Evolutionary conservation across 257 asterid species (phyloP).

Genomic region (Anisodus tanguticus): DNA sequence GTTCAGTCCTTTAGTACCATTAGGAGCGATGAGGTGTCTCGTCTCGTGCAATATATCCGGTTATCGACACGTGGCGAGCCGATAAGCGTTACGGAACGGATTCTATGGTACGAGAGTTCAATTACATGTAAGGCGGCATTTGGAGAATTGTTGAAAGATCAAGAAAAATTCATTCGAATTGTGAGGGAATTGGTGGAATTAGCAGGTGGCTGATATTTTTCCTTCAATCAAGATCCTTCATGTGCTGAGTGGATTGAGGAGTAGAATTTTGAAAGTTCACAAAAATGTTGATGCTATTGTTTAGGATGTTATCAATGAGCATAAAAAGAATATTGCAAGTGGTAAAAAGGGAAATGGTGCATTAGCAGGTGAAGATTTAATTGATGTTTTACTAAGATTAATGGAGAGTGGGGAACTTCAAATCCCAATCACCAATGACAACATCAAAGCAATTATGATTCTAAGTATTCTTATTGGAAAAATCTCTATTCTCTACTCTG

Average conservation of each 20-base stretch:
- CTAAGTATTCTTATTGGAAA: not conserved
- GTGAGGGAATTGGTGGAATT: not conserved
- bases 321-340: not conserved
- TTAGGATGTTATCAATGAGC: constrained; percentile 27
- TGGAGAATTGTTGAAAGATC: constrained; percentile 16
- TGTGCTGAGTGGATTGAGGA: not conserved
- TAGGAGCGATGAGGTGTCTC: constrained; percentile 30
- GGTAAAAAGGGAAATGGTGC: not conserved
- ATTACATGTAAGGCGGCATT: constrained; percentile 15
- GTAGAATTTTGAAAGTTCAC: constrained; percentile 23
- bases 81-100: not conserved
- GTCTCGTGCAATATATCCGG: constrained; percentile 26
- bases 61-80: constrained; percentile 7
- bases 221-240: constrained; percentile 28
- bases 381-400: constrained; percentile 31
- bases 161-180: not conserved
- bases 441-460: constrained; percentile 35
- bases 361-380: constrained; percentile 24
- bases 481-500: too few relatives aligned
- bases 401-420: constrained; percentile 22
- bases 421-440: constrained; percentile 27
- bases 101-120: constrained; percentile 9
- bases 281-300: constrained; percentile 24
- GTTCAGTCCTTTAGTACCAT: constrained; percentile 40
- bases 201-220: constrained; percentile 13